Evolutionary conservation across 2,329 filamentous ascomycete species (phyloP).

Genomic region (Parascedosporium putredinis): DNA sequence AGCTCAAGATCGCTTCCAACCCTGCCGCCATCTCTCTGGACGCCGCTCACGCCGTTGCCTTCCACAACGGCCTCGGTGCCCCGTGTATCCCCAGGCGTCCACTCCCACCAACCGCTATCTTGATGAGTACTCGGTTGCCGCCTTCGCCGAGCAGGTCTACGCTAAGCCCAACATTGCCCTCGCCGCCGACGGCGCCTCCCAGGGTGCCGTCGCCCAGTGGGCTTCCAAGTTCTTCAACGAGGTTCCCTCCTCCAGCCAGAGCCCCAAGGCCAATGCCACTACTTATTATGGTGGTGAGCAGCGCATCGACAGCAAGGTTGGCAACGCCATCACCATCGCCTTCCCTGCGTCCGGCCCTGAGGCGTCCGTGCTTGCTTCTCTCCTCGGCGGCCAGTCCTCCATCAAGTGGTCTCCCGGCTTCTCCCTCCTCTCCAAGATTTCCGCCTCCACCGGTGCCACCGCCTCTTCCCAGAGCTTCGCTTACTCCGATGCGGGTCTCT

Average conservation of each 20-base stretch:
- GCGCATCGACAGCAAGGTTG: constrained; percentile 64
- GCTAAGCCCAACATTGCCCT: constrained; percentile 84
- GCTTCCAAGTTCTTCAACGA: constrained; percentile 83
- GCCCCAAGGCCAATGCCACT: constrained; percentile 38
- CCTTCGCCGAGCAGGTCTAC: constrained; percentile 71
- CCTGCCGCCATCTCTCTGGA: constrained; percentile 64
- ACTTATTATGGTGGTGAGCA: constrained; percentile 96
- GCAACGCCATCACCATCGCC: constrained; percentile 78
- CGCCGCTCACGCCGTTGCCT: constrained; percentile 75
- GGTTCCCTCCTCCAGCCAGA: constrained; percentile 43
- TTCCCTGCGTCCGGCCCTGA: constrained; percentile 96
- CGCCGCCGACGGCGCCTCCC: constrained; percentile 76
- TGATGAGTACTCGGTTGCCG: constrained; percentile 60
- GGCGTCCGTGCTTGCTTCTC: constrained; percentile 72
- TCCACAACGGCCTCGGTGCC: constrained; percentile 86
- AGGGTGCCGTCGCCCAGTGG: constrained; percentile 75
- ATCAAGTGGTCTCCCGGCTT: constrained; percentile 97
- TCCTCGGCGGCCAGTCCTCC: constrained; percentile 80
- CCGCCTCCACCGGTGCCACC: constrained; percentile 53
- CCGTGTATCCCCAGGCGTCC: constrained; percentile 62
- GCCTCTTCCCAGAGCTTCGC: constrained; percentile 67
- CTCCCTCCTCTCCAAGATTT: constrained; percentile 76
- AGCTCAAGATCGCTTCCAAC: constrained; percentile 59
- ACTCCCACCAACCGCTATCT: constrained; percentile 72
- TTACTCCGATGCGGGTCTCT: constrained; percentile 90